Evolutionary conservation across 176 grass and related monocot species (phyloP).

Genomic region (Oryza punctata): DNA sequence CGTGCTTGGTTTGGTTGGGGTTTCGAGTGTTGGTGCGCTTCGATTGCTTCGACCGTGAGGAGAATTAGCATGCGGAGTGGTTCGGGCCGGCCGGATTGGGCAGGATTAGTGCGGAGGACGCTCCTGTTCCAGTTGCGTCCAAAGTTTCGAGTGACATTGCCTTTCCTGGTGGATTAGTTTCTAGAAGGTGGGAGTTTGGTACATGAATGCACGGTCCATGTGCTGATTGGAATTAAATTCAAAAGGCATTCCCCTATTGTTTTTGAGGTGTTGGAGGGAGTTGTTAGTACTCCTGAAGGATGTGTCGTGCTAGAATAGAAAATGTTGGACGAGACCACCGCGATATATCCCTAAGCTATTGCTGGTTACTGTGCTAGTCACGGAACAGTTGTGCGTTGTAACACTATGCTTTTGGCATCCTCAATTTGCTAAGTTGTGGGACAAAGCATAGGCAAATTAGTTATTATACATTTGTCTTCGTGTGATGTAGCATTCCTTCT

Average conservation of each 20-base stretch:
- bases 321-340: not conserved
- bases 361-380: not conserved
- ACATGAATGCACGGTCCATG: not conserved
- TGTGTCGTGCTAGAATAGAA: not conserved
- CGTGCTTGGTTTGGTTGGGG: not conserved
- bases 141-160: not conserved
- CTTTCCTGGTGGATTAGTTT: not conserved
- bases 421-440: not conserved
- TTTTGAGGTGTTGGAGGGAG: not conserved
- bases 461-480: not conserved
- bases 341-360: not conserved
- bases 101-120: constrained; percentile 11
- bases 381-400: not conserved
- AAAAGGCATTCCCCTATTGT: not conserved
- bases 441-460: not conserved
- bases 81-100: constrained; percentile 13
- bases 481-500: not conserved
- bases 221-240: not conserved
- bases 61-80: constrained; percentile 5
- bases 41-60: not conserved
- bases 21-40: not conserved
- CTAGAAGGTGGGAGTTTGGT: constrained; percentile 31
- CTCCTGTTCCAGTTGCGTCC: not conserved
- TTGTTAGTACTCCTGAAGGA: not conserved
- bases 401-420: constrained; percentile 4